phyloP scores from a whole-genome alignment of 2,329 filamentous ascomycete species.

The Chaetothyriales sp. region DNA sequence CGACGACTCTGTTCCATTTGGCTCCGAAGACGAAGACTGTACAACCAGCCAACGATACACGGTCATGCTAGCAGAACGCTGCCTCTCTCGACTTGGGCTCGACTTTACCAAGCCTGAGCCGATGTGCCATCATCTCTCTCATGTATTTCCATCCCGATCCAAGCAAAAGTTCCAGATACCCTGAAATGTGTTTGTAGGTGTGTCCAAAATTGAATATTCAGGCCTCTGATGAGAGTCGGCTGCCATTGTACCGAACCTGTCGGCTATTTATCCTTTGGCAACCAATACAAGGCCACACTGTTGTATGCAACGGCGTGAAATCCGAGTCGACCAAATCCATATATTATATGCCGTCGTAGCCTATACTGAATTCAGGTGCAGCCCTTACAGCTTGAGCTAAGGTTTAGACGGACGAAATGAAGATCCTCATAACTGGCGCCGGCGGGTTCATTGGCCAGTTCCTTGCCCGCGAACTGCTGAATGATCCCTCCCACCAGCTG shows the following conservation, averaged over 20 bases:
- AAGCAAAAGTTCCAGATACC: too few relatives aligned
- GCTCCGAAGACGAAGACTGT: too few relatives aligned
- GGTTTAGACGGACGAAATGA: conserved; percentile 19
- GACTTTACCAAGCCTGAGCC: too few relatives aligned
- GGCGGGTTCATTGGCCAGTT: conserved; percentile 51
- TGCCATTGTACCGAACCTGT: not conserved
- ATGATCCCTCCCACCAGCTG: conserved; percentile 32
- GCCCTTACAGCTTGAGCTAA: not conserved
- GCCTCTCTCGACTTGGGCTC: too few relatives aligned
- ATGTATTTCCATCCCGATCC: too few relatives aligned
- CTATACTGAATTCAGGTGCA: not conserved
- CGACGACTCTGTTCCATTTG: too few relatives aligned
- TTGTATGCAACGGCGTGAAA: not conserved
- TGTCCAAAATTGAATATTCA: not conserved
- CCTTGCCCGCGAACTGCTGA: conserved; percentile 41
- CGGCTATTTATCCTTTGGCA: not conserved
- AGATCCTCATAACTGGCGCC: conserved; percentile 48
- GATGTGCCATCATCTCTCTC: too few relatives aligned
- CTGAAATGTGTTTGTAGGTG: too few relatives aligned
- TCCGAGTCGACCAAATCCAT: not conserved
- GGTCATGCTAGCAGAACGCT: too few relatives aligned
- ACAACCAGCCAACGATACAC: too few relatives aligned
- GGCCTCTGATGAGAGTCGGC: too few relatives aligned
- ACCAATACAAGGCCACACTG: not conserved
- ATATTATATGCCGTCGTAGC: not conserved